These are phyloP conservation scores for Schrenkiella parvula DNA, from an alignment of 345 rosid genomes.

Conservation along the genomic window DNA sequence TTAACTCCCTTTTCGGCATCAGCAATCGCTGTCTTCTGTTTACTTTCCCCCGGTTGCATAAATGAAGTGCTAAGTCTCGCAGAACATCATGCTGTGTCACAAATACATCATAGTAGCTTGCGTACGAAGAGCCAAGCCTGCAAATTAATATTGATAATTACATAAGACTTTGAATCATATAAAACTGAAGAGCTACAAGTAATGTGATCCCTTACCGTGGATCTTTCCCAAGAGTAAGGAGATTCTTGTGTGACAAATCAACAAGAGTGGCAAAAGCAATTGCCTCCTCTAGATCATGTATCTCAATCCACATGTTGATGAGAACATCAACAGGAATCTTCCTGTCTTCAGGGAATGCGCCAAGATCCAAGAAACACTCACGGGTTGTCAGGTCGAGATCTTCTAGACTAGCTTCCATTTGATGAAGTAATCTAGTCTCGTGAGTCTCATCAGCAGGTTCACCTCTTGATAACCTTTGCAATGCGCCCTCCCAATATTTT, in stretches of 20 bases:
- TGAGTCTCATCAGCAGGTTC: slow-evolving; percentile 78
- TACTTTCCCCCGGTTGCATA: slow-evolving; percentile 42
- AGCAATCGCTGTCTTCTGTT: slow-evolving; percentile 49
- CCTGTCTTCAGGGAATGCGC: slow-evolving; percentile 94
- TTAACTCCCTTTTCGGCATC: slow-evolving; percentile 65
- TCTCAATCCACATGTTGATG: slow-evolving; percentile 82
- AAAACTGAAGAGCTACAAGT: slow-evolving; percentile 4
- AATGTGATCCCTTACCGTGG: slow-evolving; percentile 40
- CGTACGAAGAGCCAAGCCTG: slow-evolving; percentile 68
- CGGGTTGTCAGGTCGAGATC: slow-evolving; percentile 45
- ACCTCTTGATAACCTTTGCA: slow-evolving; percentile 54
- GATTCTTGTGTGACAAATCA: slow-evolving; percentile 75
- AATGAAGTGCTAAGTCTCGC: slow-evolving; percentile 78
- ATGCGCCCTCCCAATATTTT: slow-evolving; percentile 67
- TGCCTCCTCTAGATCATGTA: slow-evolving; percentile 53
- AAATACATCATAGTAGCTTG: slow-evolving; percentile 65
- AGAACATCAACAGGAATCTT: slow-evolving; percentile 85
- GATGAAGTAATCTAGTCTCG: slow-evolving; percentile 56
- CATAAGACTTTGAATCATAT: neutral
- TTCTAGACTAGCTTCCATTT: slow-evolving; percentile 68
- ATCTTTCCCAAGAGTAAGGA: slow-evolving; percentile 80
- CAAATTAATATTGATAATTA: slow-evolving; percentile 12
- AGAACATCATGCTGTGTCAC: slow-evolving; percentile 89
- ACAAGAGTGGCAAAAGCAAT: slow-evolving; percentile 64
- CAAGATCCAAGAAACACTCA: slow-evolving; percentile 90